Percentiles rank a stretch among this genome's conserved stretches.
These are phyloP conservation scores for Musa beccarii DNA, from an alignment of 176 grass and related monocot genomes.

Conservation along the genomic window DNA sequence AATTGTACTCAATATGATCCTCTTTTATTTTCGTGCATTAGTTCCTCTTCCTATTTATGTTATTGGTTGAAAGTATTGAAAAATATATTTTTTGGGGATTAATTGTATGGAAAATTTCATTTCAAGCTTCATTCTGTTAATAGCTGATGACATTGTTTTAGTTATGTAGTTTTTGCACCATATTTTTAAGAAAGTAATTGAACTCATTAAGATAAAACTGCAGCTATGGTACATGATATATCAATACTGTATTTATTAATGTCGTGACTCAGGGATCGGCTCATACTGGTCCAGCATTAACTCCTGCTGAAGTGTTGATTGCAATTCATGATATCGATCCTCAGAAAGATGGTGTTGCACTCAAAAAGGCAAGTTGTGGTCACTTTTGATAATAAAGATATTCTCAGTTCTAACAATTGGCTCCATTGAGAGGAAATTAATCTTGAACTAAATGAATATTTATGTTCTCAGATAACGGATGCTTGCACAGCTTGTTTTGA, in stretches of 20 bases:
- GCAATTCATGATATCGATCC: slow-evolving; percentile 96
- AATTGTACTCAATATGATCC: too few species aligned
- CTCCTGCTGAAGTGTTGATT: slow-evolving; percentile 91
- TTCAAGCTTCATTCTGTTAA: too few species aligned
- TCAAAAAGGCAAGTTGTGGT: slow-evolving; percentile 63
- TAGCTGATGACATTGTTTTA: too few species aligned
- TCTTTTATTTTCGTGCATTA: too few species aligned
- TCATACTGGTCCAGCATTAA: slow-evolving; percentile 92
- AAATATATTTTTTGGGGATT: too few species aligned
- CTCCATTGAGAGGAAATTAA: slow-evolving; percentile 10
- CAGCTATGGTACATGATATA: too few species aligned
- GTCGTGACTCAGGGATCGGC: slow-evolving; percentile 53
- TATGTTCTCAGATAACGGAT: slow-evolving; percentile 74
- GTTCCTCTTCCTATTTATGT: too few species aligned
- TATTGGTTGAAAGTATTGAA: too few species aligned
- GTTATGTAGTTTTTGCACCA: too few species aligned
- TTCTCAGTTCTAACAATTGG: slow-evolving; percentile 11
- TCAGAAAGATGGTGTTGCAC: slow-evolving; percentile 75
- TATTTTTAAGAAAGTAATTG: too few species aligned
- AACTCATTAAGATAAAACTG: too few species aligned
- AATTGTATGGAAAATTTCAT: too few species aligned
- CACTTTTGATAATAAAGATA: background rate
- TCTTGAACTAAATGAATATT: background rate
- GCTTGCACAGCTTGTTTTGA: slow-evolving; percentile 97
- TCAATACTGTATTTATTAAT: background rate